Conservation (phyloP, 805 yeast species). For the Lachancea kluyveri region DNA sequence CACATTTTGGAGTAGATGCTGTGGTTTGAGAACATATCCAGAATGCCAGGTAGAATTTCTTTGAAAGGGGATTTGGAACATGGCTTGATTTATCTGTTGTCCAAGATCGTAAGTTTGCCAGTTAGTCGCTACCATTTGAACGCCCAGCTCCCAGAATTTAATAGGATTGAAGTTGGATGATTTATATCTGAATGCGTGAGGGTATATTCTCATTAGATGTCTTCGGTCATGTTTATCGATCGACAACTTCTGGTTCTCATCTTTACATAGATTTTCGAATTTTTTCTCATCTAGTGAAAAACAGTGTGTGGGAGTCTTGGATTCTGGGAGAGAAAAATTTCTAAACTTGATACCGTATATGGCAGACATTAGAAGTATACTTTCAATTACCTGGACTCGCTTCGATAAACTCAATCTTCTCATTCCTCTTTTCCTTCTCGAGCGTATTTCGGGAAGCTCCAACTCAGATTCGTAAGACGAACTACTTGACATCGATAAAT, state of each 20-base stretch:
- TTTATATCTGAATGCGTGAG: constrained; percentile 67
- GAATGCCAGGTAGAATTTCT: constrained; percentile 26
- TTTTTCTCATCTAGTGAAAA: constrained; percentile 82
- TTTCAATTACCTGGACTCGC: constrained; percentile 17
- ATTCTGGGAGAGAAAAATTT: constrained; percentile 80
- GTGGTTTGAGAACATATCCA: constrained; percentile 82
- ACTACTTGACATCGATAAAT: constrained; percentile 27
- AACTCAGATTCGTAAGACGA: constrained; percentile 30
- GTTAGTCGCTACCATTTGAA: constrained; percentile 92
- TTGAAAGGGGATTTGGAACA: constrained; percentile 55
- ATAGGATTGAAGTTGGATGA: constrained; percentile 82
- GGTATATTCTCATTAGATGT: constrained; percentile 79
- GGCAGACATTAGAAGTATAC: constrained; percentile 22
- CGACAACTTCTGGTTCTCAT: constrained; percentile 46
- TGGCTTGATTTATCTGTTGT: constrained; percentile 79
- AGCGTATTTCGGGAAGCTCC: constrained; percentile 14
- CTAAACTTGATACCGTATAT: constrained; percentile 70
- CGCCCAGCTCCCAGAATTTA: constrained; percentile 76
- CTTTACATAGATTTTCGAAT: constrained; percentile 57
- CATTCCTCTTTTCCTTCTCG: constrained; percentile 7
- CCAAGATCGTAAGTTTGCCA: constrained; percentile 94
- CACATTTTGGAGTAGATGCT: constrained; percentile 31
- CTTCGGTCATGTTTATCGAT: constrained; percentile 70
- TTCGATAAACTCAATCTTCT: constrained; percentile 30
- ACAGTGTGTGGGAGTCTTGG: constrained; percentile 73